Conservation (phyloP, 495 filamentous ascomycete genomes). For the Glutinoglossum americanum region DNA sequence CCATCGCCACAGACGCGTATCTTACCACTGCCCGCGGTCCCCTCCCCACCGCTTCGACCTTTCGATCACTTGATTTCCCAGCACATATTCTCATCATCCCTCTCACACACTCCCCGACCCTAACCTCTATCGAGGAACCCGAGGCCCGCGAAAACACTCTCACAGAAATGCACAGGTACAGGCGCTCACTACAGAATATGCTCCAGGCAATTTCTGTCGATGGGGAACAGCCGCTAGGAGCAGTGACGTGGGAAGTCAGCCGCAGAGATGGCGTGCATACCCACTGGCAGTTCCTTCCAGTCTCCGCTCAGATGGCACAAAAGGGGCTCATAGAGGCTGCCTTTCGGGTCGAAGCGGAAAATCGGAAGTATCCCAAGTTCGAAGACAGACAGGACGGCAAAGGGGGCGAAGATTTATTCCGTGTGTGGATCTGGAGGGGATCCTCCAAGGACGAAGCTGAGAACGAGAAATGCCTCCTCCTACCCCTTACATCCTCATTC, state of each 20-base stretch:
- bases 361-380: conserved; percentile 38
- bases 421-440: conserved; percentile 40
- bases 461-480: conserved; percentile 26
- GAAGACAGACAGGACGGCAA: conserved; percentile 19
- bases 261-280: conserved; percentile 56
- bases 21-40: conserved; percentile 85
- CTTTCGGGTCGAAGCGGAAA: conserved; percentile 68
- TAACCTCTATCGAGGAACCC: conserved; percentile 33
- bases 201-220: conserved; percentile 20
- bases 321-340: conserved; percentile 58
- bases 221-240: conserved; percentile 35
- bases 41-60: conserved; percentile 44
- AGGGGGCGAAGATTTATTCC: conserved; percentile 51
- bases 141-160: conserved; percentile 34
- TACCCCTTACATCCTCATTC: conserved; percentile 29
- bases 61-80: conserved; percentile 49
- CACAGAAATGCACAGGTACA: conserved; percentile 64
- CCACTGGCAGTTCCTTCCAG: conserved; percentile 88
- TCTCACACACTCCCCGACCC: conserved; percentile 49
- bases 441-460: conserved; percentile 17
- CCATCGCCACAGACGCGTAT: conserved; percentile 66
- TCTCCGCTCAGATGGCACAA: conserved; percentile 37
- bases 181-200: conserved; percentile 50
- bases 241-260: conserved; percentile 81
- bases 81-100: conserved; percentile 84